Evolutionary conservation across 805 yeast species (phyloP).

Genomic region (Pichia thaimueangensis): DNA sequence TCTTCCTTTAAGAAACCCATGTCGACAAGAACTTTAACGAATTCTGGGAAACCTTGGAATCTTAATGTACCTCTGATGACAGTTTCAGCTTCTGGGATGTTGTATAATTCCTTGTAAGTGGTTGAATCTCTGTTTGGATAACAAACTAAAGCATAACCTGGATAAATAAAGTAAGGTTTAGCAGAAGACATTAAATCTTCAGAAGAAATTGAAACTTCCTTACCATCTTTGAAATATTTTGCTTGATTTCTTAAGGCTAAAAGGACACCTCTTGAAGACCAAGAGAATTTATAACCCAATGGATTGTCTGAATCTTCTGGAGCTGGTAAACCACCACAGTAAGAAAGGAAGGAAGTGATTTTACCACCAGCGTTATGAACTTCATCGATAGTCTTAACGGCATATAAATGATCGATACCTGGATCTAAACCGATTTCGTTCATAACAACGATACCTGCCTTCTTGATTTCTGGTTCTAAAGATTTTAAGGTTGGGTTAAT

Average conservation of each 20-base stretch:
- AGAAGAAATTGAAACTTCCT: slow-evolving; percentile 70
- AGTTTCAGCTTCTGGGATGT: slow-evolving; percentile 96
- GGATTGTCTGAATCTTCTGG: slow-evolving; percentile 98
- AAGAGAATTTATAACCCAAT: slow-evolving; percentile 96
- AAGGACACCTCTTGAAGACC: slow-evolving; percentile 98
- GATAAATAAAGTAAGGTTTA: slow-evolving; percentile 90
- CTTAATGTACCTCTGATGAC: slow-evolving; percentile 95
- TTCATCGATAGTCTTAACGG: slow-evolving; percentile 96
- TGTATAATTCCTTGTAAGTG: slow-evolving; percentile 82
- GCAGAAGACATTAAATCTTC: slow-evolving; percentile 95
- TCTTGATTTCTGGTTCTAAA: slow-evolving; percentile 78
- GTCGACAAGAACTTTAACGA: slow-evolving; percentile 91
- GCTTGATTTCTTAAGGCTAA: slow-evolving; percentile 94
- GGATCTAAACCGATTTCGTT: slow-evolving; percentile 99
- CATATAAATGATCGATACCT: slow-evolving; percentile 97
- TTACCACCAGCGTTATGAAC: slow-evolving; percentile 89
- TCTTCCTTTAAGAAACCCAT: slow-evolving; percentile 86
- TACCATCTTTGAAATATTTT: slow-evolving; percentile 79
- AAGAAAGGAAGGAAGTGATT: slow-evolving; percentile 87
- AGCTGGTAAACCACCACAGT: slow-evolving; percentile 99
- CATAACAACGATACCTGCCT: slow-evolving; percentile 96
- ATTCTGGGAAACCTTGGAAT: slow-evolving; percentile 98
- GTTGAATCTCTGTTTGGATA: slow-evolving; percentile 99
- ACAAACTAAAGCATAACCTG: slow-evolving; percentile 90
- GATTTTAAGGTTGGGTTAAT: slow-evolving; percentile 86